A percentile compares a stretch with the other conserved stretches of the same genome.
Conservation (phyloP, 2,329 filamentous ascomycete genomes). For the Sporothrix luriei region DNA sequence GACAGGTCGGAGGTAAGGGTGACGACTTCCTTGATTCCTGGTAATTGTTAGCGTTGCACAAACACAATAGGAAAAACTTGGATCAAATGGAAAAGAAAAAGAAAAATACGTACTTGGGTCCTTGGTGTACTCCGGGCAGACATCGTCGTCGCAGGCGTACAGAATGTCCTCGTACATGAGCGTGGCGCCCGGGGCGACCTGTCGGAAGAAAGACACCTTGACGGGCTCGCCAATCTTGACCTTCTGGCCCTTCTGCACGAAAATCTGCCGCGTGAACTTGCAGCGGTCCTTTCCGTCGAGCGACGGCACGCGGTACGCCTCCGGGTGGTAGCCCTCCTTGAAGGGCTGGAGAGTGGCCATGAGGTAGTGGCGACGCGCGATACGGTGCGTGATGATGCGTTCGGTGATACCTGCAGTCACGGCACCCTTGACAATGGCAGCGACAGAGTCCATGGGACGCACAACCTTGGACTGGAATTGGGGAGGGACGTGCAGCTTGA, state of each 20-base stretch:
- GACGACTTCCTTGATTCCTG: slow-evolving; percentile 98
- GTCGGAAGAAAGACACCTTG: slow-evolving; percentile 98
- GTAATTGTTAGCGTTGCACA: slow-evolving; percentile 1
- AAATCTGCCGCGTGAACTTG: slow-evolving; percentile 98
- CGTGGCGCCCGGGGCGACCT: slow-evolving; percentile 93
- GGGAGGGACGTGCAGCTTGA: slow-evolving; percentile 95
- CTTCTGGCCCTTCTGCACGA: slow-evolving; percentile 96
- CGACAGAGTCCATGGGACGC: slow-evolving; percentile 97
- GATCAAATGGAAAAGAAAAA: background rate
- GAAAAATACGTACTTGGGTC: slow-evolving; percentile 81
- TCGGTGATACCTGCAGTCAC: slow-evolving; percentile 98
- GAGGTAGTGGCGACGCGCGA: slow-evolving; percentile 95
- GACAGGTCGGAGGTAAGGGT: slow-evolving; percentile 96
- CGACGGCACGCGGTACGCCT: slow-evolving; percentile 95
- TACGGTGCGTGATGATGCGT: slow-evolving; percentile 92
- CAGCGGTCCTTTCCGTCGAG: slow-evolving; percentile 96
- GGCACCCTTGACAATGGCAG: slow-evolving; percentile 96
- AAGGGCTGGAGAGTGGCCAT: slow-evolving; percentile 99
- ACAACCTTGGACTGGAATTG: slow-evolving; percentile 99
- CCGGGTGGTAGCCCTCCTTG: slow-evolving; percentile 97
- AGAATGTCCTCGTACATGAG: slow-evolving; percentile 99
- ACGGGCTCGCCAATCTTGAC: slow-evolving; percentile 99
- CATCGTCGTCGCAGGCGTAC: slow-evolving; percentile 96
- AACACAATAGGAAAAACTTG: no score
- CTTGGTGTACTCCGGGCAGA: slow-evolving; percentile 98